phyloP scores from a whole-genome alignment of 148 eudicot species.

The Beta vulgaris region DNA sequence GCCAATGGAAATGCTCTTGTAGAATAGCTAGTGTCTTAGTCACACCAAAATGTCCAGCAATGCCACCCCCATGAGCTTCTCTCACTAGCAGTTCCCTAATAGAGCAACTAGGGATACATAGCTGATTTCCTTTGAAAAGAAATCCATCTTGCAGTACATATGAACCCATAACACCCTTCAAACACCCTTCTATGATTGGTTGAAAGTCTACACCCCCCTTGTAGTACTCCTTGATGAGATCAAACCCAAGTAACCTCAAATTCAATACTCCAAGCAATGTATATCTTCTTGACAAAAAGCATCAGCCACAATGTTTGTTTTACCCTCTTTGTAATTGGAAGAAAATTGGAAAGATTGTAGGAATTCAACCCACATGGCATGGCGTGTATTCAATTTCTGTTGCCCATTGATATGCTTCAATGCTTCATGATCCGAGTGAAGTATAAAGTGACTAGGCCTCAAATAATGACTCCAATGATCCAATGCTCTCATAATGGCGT shows the following conservation, averaged over 20 bases:
- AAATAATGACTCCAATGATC: conserved; percentile 15
- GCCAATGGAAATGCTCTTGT: neutral
- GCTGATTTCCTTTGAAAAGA: conserved; percentile 1
- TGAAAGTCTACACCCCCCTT: neutral
- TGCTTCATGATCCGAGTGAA: conserved; percentile 14
- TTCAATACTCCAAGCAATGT: neutral
- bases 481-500: no score
- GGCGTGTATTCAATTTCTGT: neutral
- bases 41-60: no score
- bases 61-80: no score
- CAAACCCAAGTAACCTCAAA: neutral
- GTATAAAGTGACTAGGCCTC: neutral
- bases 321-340: conserved; percentile 2
- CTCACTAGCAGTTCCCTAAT: no score
- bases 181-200: neutral
- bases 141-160: neutral
- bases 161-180: no score
- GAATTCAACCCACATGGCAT: conserved; percentile 14
- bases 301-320: neutral
- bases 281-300: neutral
- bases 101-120: neutral
- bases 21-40: no score
- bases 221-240: neutral
- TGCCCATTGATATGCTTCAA: conserved; percentile 9
- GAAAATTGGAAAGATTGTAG: conserved; percentile 1